Percentiles rank a stretch among this genome's conserved stretches.
Conservation (phyloP, 371 early-diverging fungal species). For the Batkoa obscura region DNA sequence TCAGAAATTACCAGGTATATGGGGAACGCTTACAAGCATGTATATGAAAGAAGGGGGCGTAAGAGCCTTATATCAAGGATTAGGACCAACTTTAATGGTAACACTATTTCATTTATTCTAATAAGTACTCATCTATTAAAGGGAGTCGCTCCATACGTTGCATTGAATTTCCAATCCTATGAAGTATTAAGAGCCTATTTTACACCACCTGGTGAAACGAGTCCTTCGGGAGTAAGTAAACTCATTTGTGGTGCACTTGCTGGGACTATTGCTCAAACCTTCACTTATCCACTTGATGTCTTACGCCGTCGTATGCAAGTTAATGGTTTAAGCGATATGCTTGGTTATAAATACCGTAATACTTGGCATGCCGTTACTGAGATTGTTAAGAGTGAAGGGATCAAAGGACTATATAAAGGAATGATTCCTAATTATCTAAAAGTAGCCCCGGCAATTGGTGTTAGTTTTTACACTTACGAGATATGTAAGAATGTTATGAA, state of each 20-base stretch:
- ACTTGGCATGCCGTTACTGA: constrained; percentile 53
- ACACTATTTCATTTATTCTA: constrained; percentile 6
- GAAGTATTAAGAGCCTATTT: constrained; percentile 52
- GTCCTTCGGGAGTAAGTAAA: constrained; percentile 39
- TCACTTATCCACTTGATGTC: constrained; percentile 82
- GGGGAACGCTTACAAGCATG: constrained; percentile 37
- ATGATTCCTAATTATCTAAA: constrained; percentile 38
- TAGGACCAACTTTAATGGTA: constrained; percentile 64
- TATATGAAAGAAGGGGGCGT: constrained; percentile 61
- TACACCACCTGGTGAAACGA: constrained; percentile 36
- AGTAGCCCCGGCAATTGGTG: constrained; percentile 70
- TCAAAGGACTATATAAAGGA: constrained; percentile 59
- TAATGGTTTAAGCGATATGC: constrained; percentile 47
- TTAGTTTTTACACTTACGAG: constrained; percentile 71
- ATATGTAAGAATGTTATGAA: constrained; percentile 22
- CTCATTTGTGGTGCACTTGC: constrained; percentile 74
- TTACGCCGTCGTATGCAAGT: constrained; percentile 73
- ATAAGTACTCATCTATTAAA: constrained; percentile 7
- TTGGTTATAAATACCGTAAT: constrained; percentile 42
- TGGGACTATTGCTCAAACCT: constrained; percentile 74
- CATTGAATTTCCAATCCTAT: constrained; percentile 66
- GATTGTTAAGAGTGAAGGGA: constrained; percentile 47
- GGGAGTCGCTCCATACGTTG: constrained; percentile 76
- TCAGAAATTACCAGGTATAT: constrained; percentile 45
- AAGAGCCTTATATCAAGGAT: constrained; percentile 62